Base-by-base conservation (phyloP, 1,139 yeast species). In the Arxiozyma heterogenica region DNA sequence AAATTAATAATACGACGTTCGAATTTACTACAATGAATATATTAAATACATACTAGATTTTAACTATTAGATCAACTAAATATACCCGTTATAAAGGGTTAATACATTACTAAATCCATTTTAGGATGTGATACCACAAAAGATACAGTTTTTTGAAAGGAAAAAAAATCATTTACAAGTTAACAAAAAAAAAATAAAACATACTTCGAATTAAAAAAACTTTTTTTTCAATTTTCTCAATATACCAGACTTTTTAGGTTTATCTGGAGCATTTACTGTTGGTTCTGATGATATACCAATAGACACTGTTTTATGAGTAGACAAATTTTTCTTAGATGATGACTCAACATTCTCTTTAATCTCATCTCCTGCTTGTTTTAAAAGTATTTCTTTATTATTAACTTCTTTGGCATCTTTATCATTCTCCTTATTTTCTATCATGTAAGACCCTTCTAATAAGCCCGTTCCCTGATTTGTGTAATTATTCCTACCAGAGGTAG, bases 181-280 rank as follows among this genome's bases (percentile, higher is more conserved):
- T n/a, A 34, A 34, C 12, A 34, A 34, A 34, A 34, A 34, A 12
- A 8, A 30, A n/a, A n/a, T n/a, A n/a, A n/a, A n/a, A n/a, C n/a
- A 15, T 34, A 34, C 6, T 44, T 34, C n/a, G 4, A 7, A 20
- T 59, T 65, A 74, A 55, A 64, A 67, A 61, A 77, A 72, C 44
- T 75, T 61, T 63, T 74, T 77, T 70, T 76, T 78, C 58, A 78
- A 63, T 63, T 75, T 77, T 49, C 78, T 69, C 49, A 77, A 66
- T 53, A 75, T 70, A 18, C 79, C 75, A 47, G 64, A 65, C 67
- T 74, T 76, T 72, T 76, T 54, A 5, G 45, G 42, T 44, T 50
- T 25, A 20, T 30, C 21, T 18, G n/a, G 7, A 22, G 66, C 66
- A 53, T 67, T 65, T 44, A 51, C 42, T 47, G 54, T 52, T 41